These are phyloP conservation scores for Aspergillus brunneoviolaceus DNA, from an alignment of 2,329 filamentous ascomycete genomes.

Conservation along the genomic window DNA sequence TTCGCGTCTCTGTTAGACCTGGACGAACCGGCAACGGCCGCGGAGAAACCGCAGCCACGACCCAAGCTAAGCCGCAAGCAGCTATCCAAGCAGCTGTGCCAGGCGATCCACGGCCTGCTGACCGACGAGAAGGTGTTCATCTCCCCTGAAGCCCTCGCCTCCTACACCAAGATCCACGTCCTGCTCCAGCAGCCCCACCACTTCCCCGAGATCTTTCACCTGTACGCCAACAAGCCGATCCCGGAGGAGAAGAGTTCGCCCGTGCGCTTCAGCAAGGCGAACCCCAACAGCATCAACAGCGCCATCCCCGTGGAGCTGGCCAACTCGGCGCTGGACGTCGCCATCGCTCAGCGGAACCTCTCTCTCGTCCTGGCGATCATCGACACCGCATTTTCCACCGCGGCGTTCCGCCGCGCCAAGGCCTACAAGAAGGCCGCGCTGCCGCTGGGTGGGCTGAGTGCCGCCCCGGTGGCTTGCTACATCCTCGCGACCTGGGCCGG, in stretches of 20 bases:
- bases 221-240: conserved; percentile 81
- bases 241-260: conserved; percentile 61
- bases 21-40: conserved; percentile 35
- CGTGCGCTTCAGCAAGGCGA: conserved; percentile 61
- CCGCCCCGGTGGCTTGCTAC: conserved; percentile 52
- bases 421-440: conserved; percentile 44
- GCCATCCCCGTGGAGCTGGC: conserved; percentile 72
- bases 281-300: conserved; percentile 66
- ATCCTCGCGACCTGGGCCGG: conserved; percentile 67
- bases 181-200: conserved; percentile 71
- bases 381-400: conserved; percentile 54
- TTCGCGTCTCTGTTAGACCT: conserved; percentile 44
- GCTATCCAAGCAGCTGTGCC: conserved; percentile 49
- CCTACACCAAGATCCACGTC: conserved; percentile 75
- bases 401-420: conserved; percentile 46
- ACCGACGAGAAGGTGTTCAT: conserved; percentile 77
- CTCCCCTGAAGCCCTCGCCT: conserved; percentile 66
- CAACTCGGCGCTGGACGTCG: conserved; percentile 71
- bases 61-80: conserved; percentile 33
- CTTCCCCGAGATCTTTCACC: conserved; percentile 73
- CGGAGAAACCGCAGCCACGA: conserved; percentile 22
- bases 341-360: conserved; percentile 76
- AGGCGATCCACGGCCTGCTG: conserved; percentile 67
- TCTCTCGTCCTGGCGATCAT: conserved; percentile 76
- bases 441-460: conserved; percentile 40